phyloP scores from a whole-genome alignment of 2,329 filamentous ascomycete genomes.

The Teratosphaeriaceae sp. region DNA sequence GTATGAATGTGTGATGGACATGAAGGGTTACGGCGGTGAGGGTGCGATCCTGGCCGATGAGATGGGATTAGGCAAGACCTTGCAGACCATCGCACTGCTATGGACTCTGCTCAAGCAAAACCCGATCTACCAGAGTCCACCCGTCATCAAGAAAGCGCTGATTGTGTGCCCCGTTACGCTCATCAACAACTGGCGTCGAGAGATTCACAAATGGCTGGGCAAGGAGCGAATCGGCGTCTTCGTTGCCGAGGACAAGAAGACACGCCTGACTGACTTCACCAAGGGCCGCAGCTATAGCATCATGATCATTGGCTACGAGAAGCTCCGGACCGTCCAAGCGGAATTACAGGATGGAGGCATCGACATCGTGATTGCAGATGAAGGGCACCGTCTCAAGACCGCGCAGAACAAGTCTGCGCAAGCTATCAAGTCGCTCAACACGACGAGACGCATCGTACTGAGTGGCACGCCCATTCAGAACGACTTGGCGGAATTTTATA shows the following conservation, averaged over 20 bases:
- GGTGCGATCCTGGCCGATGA: slow-evolving; percentile 99
- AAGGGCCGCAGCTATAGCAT: slow-evolving; percentile 60
- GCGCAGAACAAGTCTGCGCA: slow-evolving; percentile 93
- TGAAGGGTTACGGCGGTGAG: slow-evolving; percentile 88
- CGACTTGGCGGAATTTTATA: slow-evolving; percentile 96
- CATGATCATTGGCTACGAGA: slow-evolving; percentile 69
- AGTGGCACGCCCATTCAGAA: slow-evolving; percentile 98
- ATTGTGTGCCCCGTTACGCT: slow-evolving; percentile 95
- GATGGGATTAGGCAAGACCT: slow-evolving; percentile 95
- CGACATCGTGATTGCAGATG: slow-evolving; percentile 88
- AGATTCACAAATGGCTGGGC: slow-evolving; percentile 93
- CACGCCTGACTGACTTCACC: slow-evolving; percentile 60
- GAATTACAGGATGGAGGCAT: slow-evolving; percentile 81
- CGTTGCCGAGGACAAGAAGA: too few species aligned
- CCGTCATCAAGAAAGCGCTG: slow-evolving; percentile 92
- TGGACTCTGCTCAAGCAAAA: slow-evolving; percentile 97
- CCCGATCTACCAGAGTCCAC: slow-evolving; percentile 85
- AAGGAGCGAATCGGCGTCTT: slow-evolving; percentile 95
- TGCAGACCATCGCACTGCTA: slow-evolving; percentile 94
- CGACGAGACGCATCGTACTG: slow-evolving; percentile 84
- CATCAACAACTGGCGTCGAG: slow-evolving; percentile 97
- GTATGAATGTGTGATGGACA: slow-evolving; percentile 89
- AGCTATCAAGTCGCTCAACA: slow-evolving; percentile 83
- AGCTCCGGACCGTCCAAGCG: slow-evolving; percentile 57
- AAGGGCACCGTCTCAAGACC: slow-evolving; percentile 95